Base-by-base conservation (phyloP, 2,329 filamentous ascomycete genomes). In the Gliomastix tumulicola region DNA sequence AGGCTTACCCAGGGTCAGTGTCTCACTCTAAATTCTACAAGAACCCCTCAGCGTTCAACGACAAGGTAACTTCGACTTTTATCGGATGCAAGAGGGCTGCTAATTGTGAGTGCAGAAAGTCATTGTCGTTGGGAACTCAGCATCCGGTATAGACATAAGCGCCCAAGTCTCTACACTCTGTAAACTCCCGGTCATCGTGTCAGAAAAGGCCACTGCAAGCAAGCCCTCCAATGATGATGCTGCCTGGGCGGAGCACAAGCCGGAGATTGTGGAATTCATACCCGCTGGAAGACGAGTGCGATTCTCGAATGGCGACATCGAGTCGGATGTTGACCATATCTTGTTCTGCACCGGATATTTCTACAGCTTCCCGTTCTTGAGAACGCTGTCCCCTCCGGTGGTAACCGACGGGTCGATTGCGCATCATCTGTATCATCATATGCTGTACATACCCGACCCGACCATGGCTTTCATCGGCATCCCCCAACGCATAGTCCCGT, bases 261-360 rank as follows among this genome's bases (percentile, higher is more conserved):
- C 60, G 2, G 57, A 68, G 35, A 79, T 79, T 35, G 60, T 64
- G 2, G 71, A 48, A 51, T 74, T 52, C 42, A 57, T 51, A 21
- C 49, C 56, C 0, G 48, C 64, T 65, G 42, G 69, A 62, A 18
- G 64, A 61, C n/a, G 55, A 67, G 38, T 88, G 1, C 65, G 70
- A 23, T 85, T 90, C 40, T 64, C 69, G 30, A 68, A 84, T 44
- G 80, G 79, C 2, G 66, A 65, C 0, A 51, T 81, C 7, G 83
- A 87, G 51, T 58, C 60, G 3, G 63, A 77, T 18, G 60, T 95
- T 34, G 88, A 94, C 49, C 70, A 75, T 0, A 63, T 94, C 10
- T 54, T 95, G 13, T 95, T 89, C 57, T 88, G 85, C 54, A 95
- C 88, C 0, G 88, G 88, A 1, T 95, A 92, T 52, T 75, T 90